Base-by-base conservation (phyloP, 306 rosid genomes). In the Boehmeria nivea region DNA sequence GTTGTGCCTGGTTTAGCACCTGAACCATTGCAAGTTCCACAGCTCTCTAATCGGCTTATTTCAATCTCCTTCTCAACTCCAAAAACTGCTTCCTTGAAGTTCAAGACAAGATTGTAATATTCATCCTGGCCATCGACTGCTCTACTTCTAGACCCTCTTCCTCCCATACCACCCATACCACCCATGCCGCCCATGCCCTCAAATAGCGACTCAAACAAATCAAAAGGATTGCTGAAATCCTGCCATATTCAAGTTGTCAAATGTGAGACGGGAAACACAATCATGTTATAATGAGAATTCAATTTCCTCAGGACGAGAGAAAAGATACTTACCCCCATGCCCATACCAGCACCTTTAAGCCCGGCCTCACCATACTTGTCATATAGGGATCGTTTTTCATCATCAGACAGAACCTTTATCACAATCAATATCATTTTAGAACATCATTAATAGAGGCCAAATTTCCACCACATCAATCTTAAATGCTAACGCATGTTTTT, bases 331-430 rank as follows among this genome's bases (percentile, higher is more conserved):
- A 91, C 99, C 79, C 93, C 89, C 59, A 50, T 78, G 77, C 89
- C 96, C 77, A 81, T 69, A 59, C 93, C 93, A 54, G 86, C 76
- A 64, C 96, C 98, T 70, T 87, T 87, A 44, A 91, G 84, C 70
- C 99, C 99, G 52, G 95, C 96, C 83, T 91, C 99, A 62, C 99
- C 99, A 44, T 83, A 91, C 65, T 51, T 83, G 67, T 91, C 99
- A 68, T 91, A 91, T 42, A 91, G 68, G 22, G 95, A 79, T 44
- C 82, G 72, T 52, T 91, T 91, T 75, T 91, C 99, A 67, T 87
- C 96, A 68, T 91, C 99, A 44, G 99, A 91, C 69, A 91, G 79
- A 62, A 91, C 99, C 99, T 91, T 69, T 24, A 66, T 70, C 73
- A 68, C 9, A 72, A 51, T 62, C 26, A 36, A 54, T 56, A 21